Percentiles rank a stretch among this genome's conserved stretches.
Conservation (phyloP, 305 asterid genomes). For the Fraxinus baroniana region DNA sequence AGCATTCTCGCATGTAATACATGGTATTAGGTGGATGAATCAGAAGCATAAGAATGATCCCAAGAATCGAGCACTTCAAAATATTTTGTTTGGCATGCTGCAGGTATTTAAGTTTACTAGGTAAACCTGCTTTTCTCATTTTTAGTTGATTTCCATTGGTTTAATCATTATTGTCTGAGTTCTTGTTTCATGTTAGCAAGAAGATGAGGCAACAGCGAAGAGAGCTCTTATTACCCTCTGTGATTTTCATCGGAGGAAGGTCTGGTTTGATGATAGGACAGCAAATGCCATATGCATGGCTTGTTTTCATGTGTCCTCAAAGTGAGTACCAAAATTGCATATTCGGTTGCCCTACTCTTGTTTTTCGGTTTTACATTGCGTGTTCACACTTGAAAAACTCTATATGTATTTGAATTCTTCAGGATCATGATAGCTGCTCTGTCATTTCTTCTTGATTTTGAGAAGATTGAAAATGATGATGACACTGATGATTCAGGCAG, state of each 20-base stretch:
- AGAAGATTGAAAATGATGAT: conserved; percentile 71
- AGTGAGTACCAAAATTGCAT: conserved; percentile 33
- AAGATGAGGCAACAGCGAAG: conserved; percentile 80
- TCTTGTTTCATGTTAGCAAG: conserved; percentile 50
- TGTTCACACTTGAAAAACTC: conserved; percentile 13
- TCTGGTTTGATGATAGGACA: conserved; percentile 84
- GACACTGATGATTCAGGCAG: conserved; percentile 72
- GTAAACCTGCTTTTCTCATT: conserved; percentile 7
- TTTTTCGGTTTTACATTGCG: conserved; percentile 6
- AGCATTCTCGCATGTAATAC: conserved; percentile 75
- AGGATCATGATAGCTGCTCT: conserved; percentile 93
- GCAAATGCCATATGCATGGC: conserved; percentile 85
- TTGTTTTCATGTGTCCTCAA: conserved; percentile 72
- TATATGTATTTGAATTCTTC: conserved; percentile 25
- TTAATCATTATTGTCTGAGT: conserved; percentile 3
- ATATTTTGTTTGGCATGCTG: conserved; percentile 64
- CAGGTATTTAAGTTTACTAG: conserved; percentile 52
- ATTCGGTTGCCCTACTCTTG: neutral
- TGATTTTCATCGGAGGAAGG: conserved; percentile 77
- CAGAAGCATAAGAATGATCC: conserved; percentile 86
- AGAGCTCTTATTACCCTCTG: conserved; percentile 69
- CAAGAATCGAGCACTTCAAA: conserved; percentile 76
- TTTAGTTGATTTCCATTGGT: neutral
- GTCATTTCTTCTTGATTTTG: conserved; percentile 88
- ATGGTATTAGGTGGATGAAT: conserved; percentile 71